Evolutionary conservation across 2,329 filamentous ascomycete genomes (phyloP), one percentile per base, ranked within the genome.

Genomic region (Rosellinia necatrix): DNA sequence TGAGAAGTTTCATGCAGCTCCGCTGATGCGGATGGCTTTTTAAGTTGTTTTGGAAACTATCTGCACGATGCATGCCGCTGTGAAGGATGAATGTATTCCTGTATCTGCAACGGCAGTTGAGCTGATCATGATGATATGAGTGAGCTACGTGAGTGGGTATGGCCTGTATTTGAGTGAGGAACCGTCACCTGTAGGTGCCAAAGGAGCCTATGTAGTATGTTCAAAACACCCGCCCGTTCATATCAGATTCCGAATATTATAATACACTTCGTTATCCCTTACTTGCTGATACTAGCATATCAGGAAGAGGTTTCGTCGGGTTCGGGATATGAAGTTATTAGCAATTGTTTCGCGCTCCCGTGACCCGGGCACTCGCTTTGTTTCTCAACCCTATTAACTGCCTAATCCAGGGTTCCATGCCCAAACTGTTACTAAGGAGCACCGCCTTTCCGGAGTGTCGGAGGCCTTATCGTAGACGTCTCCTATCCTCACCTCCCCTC

Each of bases 1-100:
- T 34, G 41, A 30, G 30, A 51, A 56, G 52, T 59, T 59, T 59
- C 56, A 59, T 59, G 52, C 52, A 56, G 52, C 53, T 32, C 52
- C 53, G 29, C 21, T 22, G 37, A 13, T 12, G 56, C 32, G 13
- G 42, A 22, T 25, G 13, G 7, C 46, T 8, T 40, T 17, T 22
- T 44, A 25, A 17, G 15, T 30, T 17, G 29, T 50, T 50, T 40
- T 46, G 44, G 52, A 55, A 55, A 49, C 52, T 17, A 43, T 17
- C 35, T 42, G 42, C 29, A 54, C 29, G 17, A 12, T 49, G 53
- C 48, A 44, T 50, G 30, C 25, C 47, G 32, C 29, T 15, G 41
- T 37, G 46, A 38, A 55, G 51, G 56, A 58, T 41, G 56, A 37
- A 50, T 41, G 35, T 32, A 54, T 50, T 47, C 50, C 41, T 55